Evolutionary conservation across 225 moss, liverwort and hornwort genomes (phyloP), one percentile per base, ranked within the genome.

Genomic region (Ulota crispa): DNA sequence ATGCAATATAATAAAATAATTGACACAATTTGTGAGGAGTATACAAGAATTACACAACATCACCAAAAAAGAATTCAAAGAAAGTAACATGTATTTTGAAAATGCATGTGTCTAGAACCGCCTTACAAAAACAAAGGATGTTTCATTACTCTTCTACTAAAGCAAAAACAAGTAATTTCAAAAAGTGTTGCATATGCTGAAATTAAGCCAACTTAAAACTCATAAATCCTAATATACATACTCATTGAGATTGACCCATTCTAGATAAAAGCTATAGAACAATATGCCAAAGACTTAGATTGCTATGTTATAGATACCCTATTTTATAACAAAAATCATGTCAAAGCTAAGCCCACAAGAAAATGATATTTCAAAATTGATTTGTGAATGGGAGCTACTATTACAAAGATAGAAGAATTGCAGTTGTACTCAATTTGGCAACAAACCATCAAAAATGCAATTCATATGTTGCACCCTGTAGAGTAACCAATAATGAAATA

Each of bases 181-280:
- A 24, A 76, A 64, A 50, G 30, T 50, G 72, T 37, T 36, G 55
- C 56, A 65, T 39, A 37, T 20, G 24, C 52, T 43, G 65, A 45
- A 55, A 59, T 37, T 55, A 41, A 68, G 31, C 32, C 32, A 15
- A 69, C 42, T 43, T 42, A 50, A 50, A 60, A 61, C 16, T 7
- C 9, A 60, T 31, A 18, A 30, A 41, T 13, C 53, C 67, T 61
- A 61, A 59, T 72, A 43, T 52, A 80, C 30, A 60, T 43, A 53
- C 65, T 69, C 12, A n/a, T 28, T 63, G 21, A 42, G 60, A 70
- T 41, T 37, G 64, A 18, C 64, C 10, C 63, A 71, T 61, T 68
- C n/a, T 77, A 76, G 43, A 72, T 34, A 57, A 32, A 52, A 68
- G 24, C 75, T 69, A 69, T 69, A 75, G n/a, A 42, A 59, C 14